Conservation (phyloP, 495 filamentous ascomycete species). For the Neurospora sp. region DNA sequence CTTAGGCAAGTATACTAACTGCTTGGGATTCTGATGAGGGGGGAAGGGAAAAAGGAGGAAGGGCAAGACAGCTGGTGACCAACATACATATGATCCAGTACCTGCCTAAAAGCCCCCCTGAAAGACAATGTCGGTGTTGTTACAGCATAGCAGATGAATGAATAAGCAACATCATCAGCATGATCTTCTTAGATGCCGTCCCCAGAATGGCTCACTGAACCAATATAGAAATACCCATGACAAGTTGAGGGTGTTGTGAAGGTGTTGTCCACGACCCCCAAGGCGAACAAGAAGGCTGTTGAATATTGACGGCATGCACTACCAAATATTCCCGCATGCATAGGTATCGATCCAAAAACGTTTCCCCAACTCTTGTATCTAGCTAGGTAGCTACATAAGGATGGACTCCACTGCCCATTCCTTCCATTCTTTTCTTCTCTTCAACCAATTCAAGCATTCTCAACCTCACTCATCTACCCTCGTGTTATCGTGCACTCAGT, state of each 20-base stretch:
- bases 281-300: not conserved
- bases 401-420: too few relatives aligned
- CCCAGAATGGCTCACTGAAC: not conserved
- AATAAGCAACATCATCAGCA: not conserved
- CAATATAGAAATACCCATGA: not conserved
- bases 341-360: too few relatives aligned
- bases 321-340: too few relatives aligned
- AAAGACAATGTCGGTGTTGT: not conserved
- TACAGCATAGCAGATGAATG: not conserved
- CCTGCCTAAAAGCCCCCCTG: not conserved
- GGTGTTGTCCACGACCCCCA: not conserved
- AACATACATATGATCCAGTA: not conserved
- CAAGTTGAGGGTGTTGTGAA: not conserved
- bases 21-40: not conserved
- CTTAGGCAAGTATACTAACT: conserved; percentile 29
- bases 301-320: too few relatives aligned
- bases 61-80: not conserved
- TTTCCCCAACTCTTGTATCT: too few relatives aligned
- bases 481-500: too few relatives aligned
- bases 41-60: not conserved
- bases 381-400: too few relatives aligned
- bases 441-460: too few relatives aligned
- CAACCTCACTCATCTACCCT: too few relatives aligned
- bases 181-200: not conserved
- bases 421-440: too few relatives aligned